Conservation (phyloP, 352 stramenopile species). For the Pythium coloratum region DNA sequence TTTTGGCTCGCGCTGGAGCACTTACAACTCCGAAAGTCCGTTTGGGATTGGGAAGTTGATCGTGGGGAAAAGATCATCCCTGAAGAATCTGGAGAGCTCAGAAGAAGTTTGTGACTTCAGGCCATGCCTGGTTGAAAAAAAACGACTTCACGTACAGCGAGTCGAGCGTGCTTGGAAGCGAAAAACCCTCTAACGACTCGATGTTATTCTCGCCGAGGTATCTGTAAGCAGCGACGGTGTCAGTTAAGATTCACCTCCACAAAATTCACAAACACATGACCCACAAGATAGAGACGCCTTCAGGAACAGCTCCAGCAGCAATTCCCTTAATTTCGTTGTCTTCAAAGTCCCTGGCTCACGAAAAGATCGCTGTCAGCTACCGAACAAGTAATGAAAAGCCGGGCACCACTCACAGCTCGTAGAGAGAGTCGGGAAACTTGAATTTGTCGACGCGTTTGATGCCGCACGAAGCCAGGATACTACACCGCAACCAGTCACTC, state of each 20-base stretch:
- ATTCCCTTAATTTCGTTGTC: slow-evolving; percentile 19
- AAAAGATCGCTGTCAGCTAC: not conserved
- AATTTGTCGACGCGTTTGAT: slow-evolving; percentile 17
- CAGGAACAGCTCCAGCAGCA: slow-evolving; percentile 11
- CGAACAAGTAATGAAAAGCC: not conserved
- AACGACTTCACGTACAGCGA: not conserved
- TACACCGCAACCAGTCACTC: not conserved
- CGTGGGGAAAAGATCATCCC: not conserved
- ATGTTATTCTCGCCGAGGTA: not conserved
- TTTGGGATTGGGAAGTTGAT: slow-evolving; percentile 1
- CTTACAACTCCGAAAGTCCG: not conserved
- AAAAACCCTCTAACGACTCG: not conserved
- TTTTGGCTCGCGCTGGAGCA: not conserved
- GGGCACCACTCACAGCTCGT: slow-evolving; percentile 10
- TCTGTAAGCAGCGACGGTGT: not conserved
- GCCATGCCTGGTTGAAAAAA: not conserved
- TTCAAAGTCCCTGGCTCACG: slow-evolving; percentile 17
- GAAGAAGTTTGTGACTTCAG: not conserved
- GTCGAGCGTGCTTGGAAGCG: not conserved
- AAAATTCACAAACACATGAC: not conserved
- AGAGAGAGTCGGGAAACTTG: slow-evolving; percentile 15
- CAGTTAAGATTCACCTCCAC: not conserved
- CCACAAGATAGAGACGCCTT: slow-evolving; percentile 15
- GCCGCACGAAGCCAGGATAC: slow-evolving; percentile 17
- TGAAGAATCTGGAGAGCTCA: not conserved